Evolutionary conservation across 495 filamentous ascomycete genomes (phyloP).

Genomic region (Elaphomyces granulatus): DNA sequence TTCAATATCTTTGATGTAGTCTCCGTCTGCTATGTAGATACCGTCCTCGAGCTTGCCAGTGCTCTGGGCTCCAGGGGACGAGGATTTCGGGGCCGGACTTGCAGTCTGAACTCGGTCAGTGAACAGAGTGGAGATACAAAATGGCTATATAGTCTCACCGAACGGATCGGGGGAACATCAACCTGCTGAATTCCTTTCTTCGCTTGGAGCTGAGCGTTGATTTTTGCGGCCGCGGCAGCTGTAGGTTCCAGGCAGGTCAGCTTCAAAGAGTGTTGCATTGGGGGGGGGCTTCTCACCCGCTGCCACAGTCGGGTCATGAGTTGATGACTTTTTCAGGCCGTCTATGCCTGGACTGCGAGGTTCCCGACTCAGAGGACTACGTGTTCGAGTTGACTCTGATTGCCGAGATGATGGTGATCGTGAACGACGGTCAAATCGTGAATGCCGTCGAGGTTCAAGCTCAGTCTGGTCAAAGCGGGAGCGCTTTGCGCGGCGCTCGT

Average conservation of each 20-base stretch:
- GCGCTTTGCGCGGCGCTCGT: conserved; percentile 64
- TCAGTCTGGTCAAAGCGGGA: conserved; percentile 88
- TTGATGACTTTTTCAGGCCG: conserved; percentile 26
- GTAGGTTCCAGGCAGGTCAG: conserved; percentile 11
- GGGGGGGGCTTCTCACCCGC: conserved; percentile 44
- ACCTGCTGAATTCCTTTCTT: conserved; percentile 90
- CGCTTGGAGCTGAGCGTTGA: conserved; percentile 83
- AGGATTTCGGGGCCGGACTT: conserved; percentile 33
- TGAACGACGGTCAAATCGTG: conserved; percentile 75
- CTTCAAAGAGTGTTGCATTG: background rate
- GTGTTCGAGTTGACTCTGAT: conserved; percentile 49
- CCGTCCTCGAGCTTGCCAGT: conserved; percentile 60
- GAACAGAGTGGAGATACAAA: background rate
- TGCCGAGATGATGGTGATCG: conserved; percentile 60
- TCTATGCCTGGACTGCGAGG: conserved; percentile 37
- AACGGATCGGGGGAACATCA: conserved; percentile 77
- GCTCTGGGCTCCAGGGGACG: conserved; percentile 30
- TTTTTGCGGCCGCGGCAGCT: conserved; percentile 87
- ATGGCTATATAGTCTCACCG: conserved; percentile 26
- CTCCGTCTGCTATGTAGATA: conserved; percentile 86
- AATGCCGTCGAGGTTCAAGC: conserved; percentile 53
- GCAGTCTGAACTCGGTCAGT: conserved; percentile 29
- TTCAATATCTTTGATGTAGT: conserved; percentile 96
- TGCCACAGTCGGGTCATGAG: conserved; percentile 63
- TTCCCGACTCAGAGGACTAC: conserved; percentile 58